A percentile compares a stretch with the other conserved stretches of the same genome.
These are phyloP conservation scores for Euphorbia celastroides DNA, from an alignment of 441 rosid species.

Conservation along the genomic window DNA sequence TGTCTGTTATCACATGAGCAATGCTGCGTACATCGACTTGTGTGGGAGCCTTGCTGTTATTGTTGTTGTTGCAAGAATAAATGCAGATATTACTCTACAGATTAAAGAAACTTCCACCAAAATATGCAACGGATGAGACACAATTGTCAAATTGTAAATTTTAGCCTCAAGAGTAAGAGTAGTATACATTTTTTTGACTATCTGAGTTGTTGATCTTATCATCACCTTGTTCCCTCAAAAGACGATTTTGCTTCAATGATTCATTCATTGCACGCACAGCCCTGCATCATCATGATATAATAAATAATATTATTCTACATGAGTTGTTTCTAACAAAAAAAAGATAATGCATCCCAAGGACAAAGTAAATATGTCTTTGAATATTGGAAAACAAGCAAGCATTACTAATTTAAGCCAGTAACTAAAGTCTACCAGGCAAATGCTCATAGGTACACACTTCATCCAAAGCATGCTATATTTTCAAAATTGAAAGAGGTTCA, in stretches of 20 bases:
- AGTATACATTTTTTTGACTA: constrained; percentile 59
- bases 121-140: neutral
- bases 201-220: constrained; percentile 43
- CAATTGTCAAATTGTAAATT: neutral
- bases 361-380: neutral
- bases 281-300: constrained; percentile 44
- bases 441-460: neutral
- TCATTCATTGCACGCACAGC: constrained; percentile 99
- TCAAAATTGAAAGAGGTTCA: neutral
- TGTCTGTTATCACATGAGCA: too few relatives aligned
- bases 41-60: too few relatives aligned
- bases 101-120: neutral
- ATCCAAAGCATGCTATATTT: constrained; percentile 6
- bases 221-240: constrained; percentile 52
- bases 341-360: neutral
- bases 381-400: neutral
- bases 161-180: neutral
- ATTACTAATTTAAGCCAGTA: neutral
- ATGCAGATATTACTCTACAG: neutral
- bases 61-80: too few relatives aligned
- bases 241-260: constrained; percentile 90
- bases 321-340: neutral
- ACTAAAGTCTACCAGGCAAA: neutral
- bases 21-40: too few relatives aligned
- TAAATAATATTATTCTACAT: neutral